phyloP scores from a whole-genome alignment of 1,284 basidiomycete genomes.

The Boletus chippewaensis region DNA sequence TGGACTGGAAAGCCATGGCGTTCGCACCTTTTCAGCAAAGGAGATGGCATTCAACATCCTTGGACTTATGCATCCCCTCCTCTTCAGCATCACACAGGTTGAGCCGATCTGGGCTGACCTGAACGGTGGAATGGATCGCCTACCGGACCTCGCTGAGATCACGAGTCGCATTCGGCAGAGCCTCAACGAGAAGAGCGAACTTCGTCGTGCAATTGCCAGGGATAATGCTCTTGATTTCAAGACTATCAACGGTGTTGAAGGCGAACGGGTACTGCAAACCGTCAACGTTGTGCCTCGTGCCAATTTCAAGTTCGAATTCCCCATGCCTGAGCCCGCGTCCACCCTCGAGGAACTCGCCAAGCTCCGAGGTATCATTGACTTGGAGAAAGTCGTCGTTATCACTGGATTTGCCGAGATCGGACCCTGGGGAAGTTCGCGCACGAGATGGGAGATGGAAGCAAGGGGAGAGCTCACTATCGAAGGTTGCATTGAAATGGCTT shows the following conservation, averaged over 20 bases:
- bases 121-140: slow-evolving; percentile 95
- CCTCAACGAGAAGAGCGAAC: slow-evolving; percentile 78
- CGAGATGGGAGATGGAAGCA: slow-evolving; percentile 99
- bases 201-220: slow-evolving; percentile 87
- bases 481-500: slow-evolving; percentile 98
- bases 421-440: slow-evolving; percentile 98
- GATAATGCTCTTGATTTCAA: slow-evolving; percentile 97
- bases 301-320: slow-evolving; percentile 96
- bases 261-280: slow-evolving; percentile 89
- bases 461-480: slow-evolving; percentile 91
- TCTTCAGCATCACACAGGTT: slow-evolving; percentile 99
- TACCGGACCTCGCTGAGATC: slow-evolving; percentile 91
- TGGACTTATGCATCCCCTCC: slow-evolving; percentile 97
- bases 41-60: slow-evolving; percentile 99
- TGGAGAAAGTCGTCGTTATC: slow-evolving; percentile 93
- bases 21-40: slow-evolving; percentile 97
- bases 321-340: slow-evolving; percentile 62
- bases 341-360: slow-evolving; percentile 68
- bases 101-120: slow-evolving; percentile 99
- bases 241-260: slow-evolving; percentile 83
- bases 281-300: slow-evolving; percentile 92
- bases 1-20: slow-evolving; percentile 88
- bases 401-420: slow-evolving; percentile 98
- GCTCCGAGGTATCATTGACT: slow-evolving; percentile 82
- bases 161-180: slow-evolving; percentile 79